phyloP scores from a whole-genome alignment of 768 basidiomycete genomes.

The Amanita rubescens region DNA sequence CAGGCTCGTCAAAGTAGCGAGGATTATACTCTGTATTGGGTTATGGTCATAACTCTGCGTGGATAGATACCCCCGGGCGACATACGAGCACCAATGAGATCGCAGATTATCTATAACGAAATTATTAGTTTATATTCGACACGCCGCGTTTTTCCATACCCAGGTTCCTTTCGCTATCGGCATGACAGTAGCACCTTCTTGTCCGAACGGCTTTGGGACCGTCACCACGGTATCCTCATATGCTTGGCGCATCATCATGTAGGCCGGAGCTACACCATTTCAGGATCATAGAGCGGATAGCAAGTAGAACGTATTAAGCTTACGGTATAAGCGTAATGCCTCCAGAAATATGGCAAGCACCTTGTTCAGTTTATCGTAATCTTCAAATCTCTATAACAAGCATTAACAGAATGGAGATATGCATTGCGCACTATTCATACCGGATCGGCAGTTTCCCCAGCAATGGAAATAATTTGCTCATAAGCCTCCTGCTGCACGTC shows the following conservation, averaged over 20 bases:
- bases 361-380: slow-evolving; percentile 17
- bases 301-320: slow-evolving; percentile 10
- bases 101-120: neutral
- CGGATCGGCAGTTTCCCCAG: slow-evolving; percentile 27
- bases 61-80: neutral
- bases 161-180: neutral
- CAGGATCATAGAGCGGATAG: neutral
- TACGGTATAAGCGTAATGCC: slow-evolving; percentile 22
- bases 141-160: neutral
- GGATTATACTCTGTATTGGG: slow-evolving; percentile 18
- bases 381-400: slow-evolving; percentile 10
- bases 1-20: slow-evolving; percentile 27
- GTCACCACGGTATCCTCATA: slow-evolving; percentile 18
- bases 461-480: slow-evolving; percentile 29
- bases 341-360: slow-evolving; percentile 25
- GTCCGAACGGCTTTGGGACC: slow-evolving; percentile 14
- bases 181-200: neutral
- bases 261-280: slow-evolving; percentile 7
- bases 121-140: neutral
- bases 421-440: slow-evolving; percentile 12
- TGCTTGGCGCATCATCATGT: slow-evolving; percentile 21
- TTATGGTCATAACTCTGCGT: too few relatives aligned
- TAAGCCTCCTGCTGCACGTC: slow-evolving; percentile 38
- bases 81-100: neutral
- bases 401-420: neutral